A percentile compares a stretch with the other conserved stretches of the same genome.
Evolutionary conservation across 2,329 filamentous ascomycete species (phyloP).

Genomic region (Diaporthe sp.): DNA sequence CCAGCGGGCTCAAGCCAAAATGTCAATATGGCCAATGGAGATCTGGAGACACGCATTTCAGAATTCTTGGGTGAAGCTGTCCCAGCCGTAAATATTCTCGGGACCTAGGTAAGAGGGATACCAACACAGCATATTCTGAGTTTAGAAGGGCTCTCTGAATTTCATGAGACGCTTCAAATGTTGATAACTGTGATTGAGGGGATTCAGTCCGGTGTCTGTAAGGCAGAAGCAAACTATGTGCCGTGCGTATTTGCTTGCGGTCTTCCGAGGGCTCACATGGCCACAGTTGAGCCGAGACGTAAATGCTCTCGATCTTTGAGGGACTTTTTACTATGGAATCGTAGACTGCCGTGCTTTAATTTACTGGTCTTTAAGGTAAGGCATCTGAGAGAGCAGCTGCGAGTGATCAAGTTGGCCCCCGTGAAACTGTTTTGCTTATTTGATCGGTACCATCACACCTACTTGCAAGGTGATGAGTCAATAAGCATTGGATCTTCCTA

Average conservation of each 20-base stretch:
- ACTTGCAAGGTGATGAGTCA: background rate
- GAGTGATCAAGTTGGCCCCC: background rate
- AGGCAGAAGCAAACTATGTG: background rate
- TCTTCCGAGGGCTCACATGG: background rate
- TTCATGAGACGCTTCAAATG: too few species aligned
- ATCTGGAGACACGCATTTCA: background rate
- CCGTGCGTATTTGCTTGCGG: background rate
- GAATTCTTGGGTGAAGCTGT: background rate
- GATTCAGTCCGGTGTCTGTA: background rate
- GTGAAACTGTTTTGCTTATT: background rate
- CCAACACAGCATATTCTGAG: too few species aligned
- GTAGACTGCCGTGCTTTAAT: background rate
- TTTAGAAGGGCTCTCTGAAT: too few species aligned
- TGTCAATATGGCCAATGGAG: background rate
- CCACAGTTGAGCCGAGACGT: background rate
- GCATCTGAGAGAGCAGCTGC: background rate
- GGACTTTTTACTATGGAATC: background rate
- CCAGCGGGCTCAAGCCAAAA: background rate
- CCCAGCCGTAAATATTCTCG: background rate
- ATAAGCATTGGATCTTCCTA: background rate
- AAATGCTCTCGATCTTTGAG: background rate
- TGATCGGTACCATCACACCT: background rate
- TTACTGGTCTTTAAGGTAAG: background rate
- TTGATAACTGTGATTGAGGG: background rate
- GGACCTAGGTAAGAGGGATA: background rate